phyloP scores from a whole-genome alignment of 352 stramenopile genomes.

The Phytophthora sp. region DNA sequence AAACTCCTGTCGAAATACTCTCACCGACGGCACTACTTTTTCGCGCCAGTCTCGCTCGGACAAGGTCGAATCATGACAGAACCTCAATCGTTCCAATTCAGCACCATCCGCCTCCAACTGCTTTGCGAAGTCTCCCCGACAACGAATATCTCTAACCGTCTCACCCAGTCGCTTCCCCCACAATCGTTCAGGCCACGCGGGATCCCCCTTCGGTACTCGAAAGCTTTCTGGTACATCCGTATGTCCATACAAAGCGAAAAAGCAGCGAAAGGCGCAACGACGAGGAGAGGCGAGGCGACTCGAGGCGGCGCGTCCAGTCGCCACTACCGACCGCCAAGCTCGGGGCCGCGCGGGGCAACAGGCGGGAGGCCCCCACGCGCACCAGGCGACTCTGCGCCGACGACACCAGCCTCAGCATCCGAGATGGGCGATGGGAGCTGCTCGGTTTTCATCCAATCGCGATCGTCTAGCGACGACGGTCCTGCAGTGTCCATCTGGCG shows the following conservation, averaged over 20 bases:
- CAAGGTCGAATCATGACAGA: conserved; percentile 9
- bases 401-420: background rate
- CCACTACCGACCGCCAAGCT: background rate
- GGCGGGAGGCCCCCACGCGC: background rate
- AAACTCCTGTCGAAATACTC: conserved; percentile 22
- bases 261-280: background rate
- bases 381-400: background rate
- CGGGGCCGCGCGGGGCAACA: too few relatives aligned
- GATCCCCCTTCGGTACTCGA: conserved; percentile 18
- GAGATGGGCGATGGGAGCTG: background rate
- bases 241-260: conserved; percentile 14
- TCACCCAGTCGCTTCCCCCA: conserved; percentile 40
- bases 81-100: background rate
- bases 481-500: too few relatives aligned
- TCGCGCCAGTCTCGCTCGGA: conserved; percentile 42
- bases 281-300: background rate
- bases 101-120: conserved; percentile 6
- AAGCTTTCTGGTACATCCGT: conserved; percentile 69
- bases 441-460: background rate
- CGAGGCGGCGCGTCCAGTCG: background rate
- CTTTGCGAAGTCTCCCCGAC: conserved; percentile 29
- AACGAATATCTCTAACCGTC: conserved; percentile 47
- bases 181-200: conserved; percentile 35
- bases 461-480: too few relatives aligned
- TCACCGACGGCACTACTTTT: background rate